These are phyloP conservation scores for Westerdykella ornata DNA, from an alignment of 2,329 filamentous ascomycete genomes.

Conservation along the genomic window DNA sequence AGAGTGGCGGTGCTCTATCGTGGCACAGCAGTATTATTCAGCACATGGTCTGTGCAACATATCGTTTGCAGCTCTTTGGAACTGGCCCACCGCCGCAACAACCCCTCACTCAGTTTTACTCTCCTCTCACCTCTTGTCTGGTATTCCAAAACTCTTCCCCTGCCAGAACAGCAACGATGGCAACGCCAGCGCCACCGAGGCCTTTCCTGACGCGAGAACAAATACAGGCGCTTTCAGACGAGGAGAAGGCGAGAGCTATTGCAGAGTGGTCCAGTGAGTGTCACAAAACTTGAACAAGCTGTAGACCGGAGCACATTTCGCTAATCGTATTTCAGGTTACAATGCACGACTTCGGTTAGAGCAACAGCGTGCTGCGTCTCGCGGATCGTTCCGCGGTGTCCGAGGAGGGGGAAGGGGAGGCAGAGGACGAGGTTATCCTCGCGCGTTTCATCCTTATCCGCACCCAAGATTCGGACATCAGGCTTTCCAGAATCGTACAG, in stretches of 20 bases:
- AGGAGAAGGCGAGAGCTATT: slow-evolving; percentile 1
- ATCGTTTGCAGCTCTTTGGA: not conserved
- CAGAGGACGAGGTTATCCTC: not conserved
- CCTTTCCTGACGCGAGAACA: slow-evolving; percentile 4
- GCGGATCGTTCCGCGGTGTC: slow-evolving; percentile 2
- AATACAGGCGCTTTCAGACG: slow-evolving; percentile 2
- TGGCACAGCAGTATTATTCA: not conserved
- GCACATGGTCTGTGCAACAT: not conserved
- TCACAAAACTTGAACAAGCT: not conserved
- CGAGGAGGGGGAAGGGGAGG: slow-evolving; percentile 1
- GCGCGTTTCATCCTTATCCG: slow-evolving; percentile 4
- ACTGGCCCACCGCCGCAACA: not conserved
- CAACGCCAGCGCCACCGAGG: slow-evolving; percentile 3
- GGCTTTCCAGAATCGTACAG: slow-evolving; percentile 1
- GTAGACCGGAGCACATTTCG: not conserved
- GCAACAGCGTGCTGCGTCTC: slow-evolving; percentile 1
- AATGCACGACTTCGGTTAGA: slow-evolving; percentile 4
- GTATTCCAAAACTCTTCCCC: too few relatives aligned
- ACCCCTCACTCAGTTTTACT: too few relatives aligned
- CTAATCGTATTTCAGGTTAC: slow-evolving; percentile 2
- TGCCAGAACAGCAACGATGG: too few relatives aligned
- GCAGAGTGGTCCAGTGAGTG: slow-evolving; percentile 6
- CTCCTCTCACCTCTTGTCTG: too few relatives aligned
- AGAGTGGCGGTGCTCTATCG: too few relatives aligned
- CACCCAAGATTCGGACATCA: not conserved